Conservation (phyloP, 805 yeast genomes). For the Lipomyces oligophaga region DNA sequence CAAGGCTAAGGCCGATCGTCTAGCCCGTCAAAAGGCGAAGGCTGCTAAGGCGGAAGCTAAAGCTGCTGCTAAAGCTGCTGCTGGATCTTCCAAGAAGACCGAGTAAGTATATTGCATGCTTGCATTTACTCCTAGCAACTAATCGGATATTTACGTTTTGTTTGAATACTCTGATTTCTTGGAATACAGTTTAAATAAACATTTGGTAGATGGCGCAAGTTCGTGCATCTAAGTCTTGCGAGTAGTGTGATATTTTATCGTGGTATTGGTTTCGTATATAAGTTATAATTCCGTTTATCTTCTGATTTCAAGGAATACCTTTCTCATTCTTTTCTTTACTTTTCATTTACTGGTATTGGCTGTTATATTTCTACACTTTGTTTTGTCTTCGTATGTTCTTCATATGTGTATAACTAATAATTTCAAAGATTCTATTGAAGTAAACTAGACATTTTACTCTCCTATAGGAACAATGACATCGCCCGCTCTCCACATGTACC, state of each 20-base stretch:
- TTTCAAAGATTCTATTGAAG: too few relatives aligned
- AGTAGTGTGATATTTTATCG: too few relatives aligned
- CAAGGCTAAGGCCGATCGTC: constrained; percentile 71
- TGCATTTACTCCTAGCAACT: too few relatives aligned
- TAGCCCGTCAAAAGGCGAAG: constrained; percentile 49
- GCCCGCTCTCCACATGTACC: constrained; percentile 30
- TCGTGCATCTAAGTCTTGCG: too few relatives aligned
- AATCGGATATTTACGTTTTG: too few relatives aligned
- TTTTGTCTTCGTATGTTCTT: not conserved
- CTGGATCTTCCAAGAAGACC: constrained; percentile 24
- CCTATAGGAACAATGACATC: constrained; percentile 25
- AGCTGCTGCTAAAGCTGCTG: constrained; percentile 10
- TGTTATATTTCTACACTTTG: not conserved
- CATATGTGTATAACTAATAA: too few relatives aligned
- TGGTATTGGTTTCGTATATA: too few relatives aligned
- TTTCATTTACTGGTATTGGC: not conserved
- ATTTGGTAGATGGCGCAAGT: too few relatives aligned
- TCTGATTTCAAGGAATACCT: not conserved
- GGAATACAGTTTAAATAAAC: too few relatives aligned
- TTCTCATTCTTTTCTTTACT: too few relatives aligned
- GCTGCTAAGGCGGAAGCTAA: constrained; percentile 47
- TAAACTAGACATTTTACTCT: constrained; percentile 5
- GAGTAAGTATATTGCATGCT: constrained; percentile 13
- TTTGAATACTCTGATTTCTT: too few relatives aligned
- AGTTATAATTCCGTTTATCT: not conserved